phyloP scores from a whole-genome alignment of 2,329 filamentous ascomycete genomes.

The Hypoxylon sp. region DNA sequence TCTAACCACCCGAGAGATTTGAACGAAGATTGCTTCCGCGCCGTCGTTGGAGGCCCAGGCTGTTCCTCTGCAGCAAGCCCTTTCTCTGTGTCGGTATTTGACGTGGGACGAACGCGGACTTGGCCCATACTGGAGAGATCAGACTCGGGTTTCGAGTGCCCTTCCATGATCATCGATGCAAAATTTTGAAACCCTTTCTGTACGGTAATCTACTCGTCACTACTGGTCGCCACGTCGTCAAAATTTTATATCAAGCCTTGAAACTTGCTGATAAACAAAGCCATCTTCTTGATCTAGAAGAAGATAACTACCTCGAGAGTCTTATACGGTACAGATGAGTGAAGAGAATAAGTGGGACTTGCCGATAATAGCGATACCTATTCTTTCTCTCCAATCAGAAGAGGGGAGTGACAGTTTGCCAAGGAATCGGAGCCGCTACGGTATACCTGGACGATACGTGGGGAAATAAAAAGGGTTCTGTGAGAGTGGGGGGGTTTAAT shows the following conservation, averaged over 20 bases:
- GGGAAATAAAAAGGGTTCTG: not conserved
- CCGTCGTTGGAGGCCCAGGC: slow-evolving; percentile 1
- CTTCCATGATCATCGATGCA: slow-evolving; percentile 14
- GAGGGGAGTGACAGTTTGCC: slow-evolving; percentile 42
- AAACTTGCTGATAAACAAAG: not conserved
- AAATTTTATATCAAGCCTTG: not conserved
- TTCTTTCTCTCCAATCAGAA: slow-evolving; percentile 46
- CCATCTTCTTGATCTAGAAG: not conserved
- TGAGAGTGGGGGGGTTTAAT: no score
- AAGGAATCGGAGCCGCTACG: not conserved
- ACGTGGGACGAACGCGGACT: slow-evolving; percentile 13
- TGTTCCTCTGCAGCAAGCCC: slow-evolving; percentile 34
- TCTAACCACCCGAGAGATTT: slow-evolving; percentile 73
- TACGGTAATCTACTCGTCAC: not conserved
- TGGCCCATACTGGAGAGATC: slow-evolving; percentile 8
- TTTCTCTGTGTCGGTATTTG: slow-evolving; percentile 26
- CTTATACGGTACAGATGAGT: not conserved
- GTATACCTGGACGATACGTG: not conserved
- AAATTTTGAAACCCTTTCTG: not conserved
- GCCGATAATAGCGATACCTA: not conserved
- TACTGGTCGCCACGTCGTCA: not conserved
- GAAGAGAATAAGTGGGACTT: slow-evolving; percentile 2
- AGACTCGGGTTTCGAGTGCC: slow-evolving; percentile 6
- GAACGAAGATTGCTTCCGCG: slow-evolving; percentile 60
- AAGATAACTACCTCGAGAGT: not conserved